These are phyloP conservation scores for Marasmius fiardii DNA, from an alignment of 1,284 basidiomycete genomes.

Conservation along the genomic window DNA sequence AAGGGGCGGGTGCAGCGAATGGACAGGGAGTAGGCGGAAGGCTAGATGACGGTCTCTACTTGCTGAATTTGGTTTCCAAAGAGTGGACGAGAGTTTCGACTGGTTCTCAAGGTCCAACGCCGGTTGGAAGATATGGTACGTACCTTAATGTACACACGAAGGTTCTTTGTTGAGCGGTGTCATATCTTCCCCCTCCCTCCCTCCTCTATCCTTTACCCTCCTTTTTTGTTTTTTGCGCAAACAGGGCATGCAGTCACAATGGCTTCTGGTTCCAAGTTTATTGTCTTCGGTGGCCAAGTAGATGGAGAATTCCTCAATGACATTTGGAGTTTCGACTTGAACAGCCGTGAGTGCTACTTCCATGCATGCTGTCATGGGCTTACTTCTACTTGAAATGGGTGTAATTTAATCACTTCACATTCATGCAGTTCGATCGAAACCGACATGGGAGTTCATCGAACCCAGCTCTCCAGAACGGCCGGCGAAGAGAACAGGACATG, in stretches of 20 bases:
- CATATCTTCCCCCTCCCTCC: neutral
- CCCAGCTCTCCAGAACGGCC: conserved; percentile 67
- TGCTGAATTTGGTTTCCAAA: conserved; percentile 90
- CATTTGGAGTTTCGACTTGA: conserved; percentile 95
- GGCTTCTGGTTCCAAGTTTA: conserved; percentile 82
- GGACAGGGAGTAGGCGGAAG: conserved; percentile 59
- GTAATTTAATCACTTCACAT: conserved; percentile 8
- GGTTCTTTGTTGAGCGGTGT: too few relatives aligned
- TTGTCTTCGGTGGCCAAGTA: conserved; percentile 97
- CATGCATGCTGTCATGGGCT: conserved; percentile 8
- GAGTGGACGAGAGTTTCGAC: conserved; percentile 93
- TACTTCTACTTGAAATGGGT: too few relatives aligned
- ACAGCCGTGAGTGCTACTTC: conserved; percentile 65
- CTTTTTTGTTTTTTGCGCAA: neutral
- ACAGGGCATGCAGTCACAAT: conserved; percentile 89
- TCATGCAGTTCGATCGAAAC: conserved; percentile 62
- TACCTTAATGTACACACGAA: neutral
- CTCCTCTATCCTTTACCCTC: neutral
- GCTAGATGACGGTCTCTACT: conserved; percentile 92
- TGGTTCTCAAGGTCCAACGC: conserved; percentile 56
- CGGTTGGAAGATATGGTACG: conserved; percentile 80
- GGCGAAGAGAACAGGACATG: conserved; percentile 90
- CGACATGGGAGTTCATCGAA: conserved; percentile 78
- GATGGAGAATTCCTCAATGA: conserved; percentile 95
- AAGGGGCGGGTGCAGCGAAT: conserved; percentile 49